Conservation (phyloP, 495 filamentous ascomycete species). For the Aspergillus sclerotioniger region DNA sequence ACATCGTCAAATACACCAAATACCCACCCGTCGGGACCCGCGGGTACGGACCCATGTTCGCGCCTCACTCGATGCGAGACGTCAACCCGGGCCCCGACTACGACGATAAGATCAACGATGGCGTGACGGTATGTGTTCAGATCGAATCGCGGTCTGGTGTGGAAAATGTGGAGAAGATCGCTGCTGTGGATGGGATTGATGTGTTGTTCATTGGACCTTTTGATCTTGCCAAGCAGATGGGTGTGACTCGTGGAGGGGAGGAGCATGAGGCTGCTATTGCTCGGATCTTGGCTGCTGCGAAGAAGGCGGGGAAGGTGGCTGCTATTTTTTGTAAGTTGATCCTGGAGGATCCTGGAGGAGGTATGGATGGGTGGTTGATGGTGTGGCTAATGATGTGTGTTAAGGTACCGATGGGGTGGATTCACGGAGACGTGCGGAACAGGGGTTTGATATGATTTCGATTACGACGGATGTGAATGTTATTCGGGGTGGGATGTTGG, state of each 20-base stretch:
- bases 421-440: conserved; percentile 58
- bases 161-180: conserved; percentile 50
- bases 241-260: conserved; percentile 35
- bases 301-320: conserved; percentile 65
- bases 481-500: conserved; percentile 37
- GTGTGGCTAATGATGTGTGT: neutral
- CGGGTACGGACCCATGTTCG: conserved; percentile 56
- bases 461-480: conserved; percentile 59
- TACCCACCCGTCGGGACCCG: conserved; percentile 63
- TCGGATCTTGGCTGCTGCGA: conserved; percentile 60
- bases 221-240: conserved; percentile 41
- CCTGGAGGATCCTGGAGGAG: neutral
- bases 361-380: neutral
- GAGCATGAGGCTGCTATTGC: conserved; percentile 62
- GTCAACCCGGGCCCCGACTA: conserved; percentile 36
- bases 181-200: conserved; percentile 42
- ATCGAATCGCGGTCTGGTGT: conserved; percentile 48
- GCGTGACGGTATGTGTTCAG: conserved; percentile 42
- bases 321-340: conserved; percentile 66
- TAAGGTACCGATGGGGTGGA: conserved; percentile 58
- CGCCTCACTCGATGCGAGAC: conserved; percentile 34
- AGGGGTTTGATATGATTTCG: conserved; percentile 77
- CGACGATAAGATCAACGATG: conserved; percentile 34
- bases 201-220: conserved; percentile 53
- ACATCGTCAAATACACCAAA: conserved; percentile 60